Evolutionary conservation across 176 grass and related monocot genomes (phyloP).

Genomic region (Phoenix dactylifera): DNA sequence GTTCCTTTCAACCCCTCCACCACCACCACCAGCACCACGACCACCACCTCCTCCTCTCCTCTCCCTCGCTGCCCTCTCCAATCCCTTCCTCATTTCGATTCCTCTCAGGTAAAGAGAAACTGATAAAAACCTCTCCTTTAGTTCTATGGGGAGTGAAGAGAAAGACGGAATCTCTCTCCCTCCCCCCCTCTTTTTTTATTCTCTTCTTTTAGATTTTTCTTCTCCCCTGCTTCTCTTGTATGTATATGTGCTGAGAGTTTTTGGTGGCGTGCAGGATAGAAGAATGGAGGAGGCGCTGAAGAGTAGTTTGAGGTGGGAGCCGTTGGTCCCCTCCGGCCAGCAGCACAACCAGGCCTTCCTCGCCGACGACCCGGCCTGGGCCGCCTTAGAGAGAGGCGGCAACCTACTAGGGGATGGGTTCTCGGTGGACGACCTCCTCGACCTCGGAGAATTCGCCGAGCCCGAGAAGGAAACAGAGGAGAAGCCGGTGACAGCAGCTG

Average conservation of each 20-base stretch:
- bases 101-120: conserved; percentile 10
- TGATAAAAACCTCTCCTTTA: no score
- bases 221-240: no score
- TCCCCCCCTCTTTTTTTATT: background rate
- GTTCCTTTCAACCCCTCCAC: conserved; percentile 31
- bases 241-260: no score
- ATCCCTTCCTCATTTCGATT: background rate
- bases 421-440: conserved; percentile 76
- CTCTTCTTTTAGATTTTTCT: conserved; percentile 5
- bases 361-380: conserved; percentile 17
- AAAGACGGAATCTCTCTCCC: background rate
- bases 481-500: background rate
- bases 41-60: conserved; percentile 11
- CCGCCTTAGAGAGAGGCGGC: conserved; percentile 18
- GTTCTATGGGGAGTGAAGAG: no score
- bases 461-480: conserved; percentile 5
- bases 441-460: conserved; percentile 70
- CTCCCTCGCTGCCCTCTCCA: background rate
- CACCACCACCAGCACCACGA: conserved; percentile 10
- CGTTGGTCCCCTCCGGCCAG: background rate
- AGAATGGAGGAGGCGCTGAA: conserved; percentile 47
- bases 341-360: conserved; percentile 23
- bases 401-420: conserved; percentile 42
- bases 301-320: background rate
- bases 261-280: conserved; percentile 11